These are phyloP conservation scores for Fusarium equiseti DNA, from an alignment of 2,329 filamentous ascomycete genomes.

Conservation along the genomic window DNA sequence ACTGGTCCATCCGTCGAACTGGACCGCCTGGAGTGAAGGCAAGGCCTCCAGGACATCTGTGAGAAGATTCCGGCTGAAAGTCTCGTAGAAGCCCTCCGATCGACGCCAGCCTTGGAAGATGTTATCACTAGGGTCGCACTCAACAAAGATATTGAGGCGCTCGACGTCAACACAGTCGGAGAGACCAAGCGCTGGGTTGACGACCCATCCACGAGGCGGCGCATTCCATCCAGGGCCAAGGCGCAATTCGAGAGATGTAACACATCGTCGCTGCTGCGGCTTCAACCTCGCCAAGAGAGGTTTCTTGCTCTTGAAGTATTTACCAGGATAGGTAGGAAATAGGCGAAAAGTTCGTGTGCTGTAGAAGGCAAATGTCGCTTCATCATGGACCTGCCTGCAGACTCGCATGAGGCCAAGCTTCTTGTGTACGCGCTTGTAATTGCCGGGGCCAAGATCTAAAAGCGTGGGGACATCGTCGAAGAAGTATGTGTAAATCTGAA, in stretches of 20 bases:
- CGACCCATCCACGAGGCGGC: constrained; percentile 77
- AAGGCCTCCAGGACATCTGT: constrained; percentile 67
- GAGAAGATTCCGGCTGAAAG: constrained; percentile 71
- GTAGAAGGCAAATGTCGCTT: constrained; percentile 76
- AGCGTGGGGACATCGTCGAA: constrained; percentile 67
- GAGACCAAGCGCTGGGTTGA: constrained; percentile 73
- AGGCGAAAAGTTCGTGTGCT: constrained; percentile 71
- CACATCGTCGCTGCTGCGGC: constrained; percentile 66
- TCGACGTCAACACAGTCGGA: constrained; percentile 70
- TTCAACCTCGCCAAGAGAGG: constrained; percentile 77
- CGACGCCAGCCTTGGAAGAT: constrained; percentile 76
- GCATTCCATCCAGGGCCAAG: constrained; percentile 79
- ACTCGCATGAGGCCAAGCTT: constrained; percentile 71
- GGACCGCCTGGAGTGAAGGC: constrained; percentile 67
- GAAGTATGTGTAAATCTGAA: constrained; percentile 75
- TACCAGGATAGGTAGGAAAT: constrained; percentile 73
- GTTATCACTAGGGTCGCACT: constrained; percentile 77
- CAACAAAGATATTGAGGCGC: constrained; percentile 74
- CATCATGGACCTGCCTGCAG: constrained; percentile 70
- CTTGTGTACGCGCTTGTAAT: constrained; percentile 71
- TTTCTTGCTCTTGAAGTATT: constrained; percentile 79
- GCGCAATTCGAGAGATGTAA: constrained; percentile 76
- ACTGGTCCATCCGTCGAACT: constrained; percentile 77
- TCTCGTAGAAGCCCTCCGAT: constrained; percentile 76
- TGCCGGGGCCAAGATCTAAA: constrained; percentile 75